Percentiles rank a stretch among this genome's conserved stretches.
phyloP scores from a whole-genome alignment of 306 rosid species.

The Neltuma alba region DNA sequence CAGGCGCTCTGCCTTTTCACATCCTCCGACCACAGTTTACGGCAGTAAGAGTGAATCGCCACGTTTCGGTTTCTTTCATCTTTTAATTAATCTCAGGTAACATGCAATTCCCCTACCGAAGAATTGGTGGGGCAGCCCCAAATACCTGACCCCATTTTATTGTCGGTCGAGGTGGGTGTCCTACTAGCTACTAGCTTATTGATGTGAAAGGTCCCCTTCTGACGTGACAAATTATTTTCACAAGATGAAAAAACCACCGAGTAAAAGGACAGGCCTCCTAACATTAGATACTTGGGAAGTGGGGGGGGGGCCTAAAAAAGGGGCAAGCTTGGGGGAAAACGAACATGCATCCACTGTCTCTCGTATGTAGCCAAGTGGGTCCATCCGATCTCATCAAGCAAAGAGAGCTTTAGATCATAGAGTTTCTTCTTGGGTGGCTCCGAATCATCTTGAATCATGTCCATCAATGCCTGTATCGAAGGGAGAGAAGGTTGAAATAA shows the following conservation, averaged over 20 bases:
- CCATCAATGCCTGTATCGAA: constrained; percentile 60
- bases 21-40: background rate
- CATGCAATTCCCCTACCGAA: background rate
- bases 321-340: constrained; percentile 82
- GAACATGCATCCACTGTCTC: constrained; percentile 87
- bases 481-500: constrained; percentile 15
- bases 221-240: constrained; percentile 21
- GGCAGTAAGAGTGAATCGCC: background rate
- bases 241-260: background rate
- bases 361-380: constrained; percentile 69
- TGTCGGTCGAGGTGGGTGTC: background rate
- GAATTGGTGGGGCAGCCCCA: background rate
- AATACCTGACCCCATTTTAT: background rate
- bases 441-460: constrained; percentile 71
- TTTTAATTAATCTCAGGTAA: background rate
- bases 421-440: constrained; percentile 82
- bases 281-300: background rate
- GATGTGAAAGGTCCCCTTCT: background rate
- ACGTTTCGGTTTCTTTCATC: background rate
- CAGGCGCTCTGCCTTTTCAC: background rate
- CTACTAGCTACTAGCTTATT: background rate
- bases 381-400: constrained; percentile 91
- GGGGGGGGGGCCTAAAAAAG: constrained; percentile 54
- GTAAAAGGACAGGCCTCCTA: constrained; percentile 10
- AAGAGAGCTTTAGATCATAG: constrained; percentile 74